Evolutionary conservation across 2,329 filamentous ascomycete genomes (phyloP).

Genomic region (Neonectria hederae): DNA sequence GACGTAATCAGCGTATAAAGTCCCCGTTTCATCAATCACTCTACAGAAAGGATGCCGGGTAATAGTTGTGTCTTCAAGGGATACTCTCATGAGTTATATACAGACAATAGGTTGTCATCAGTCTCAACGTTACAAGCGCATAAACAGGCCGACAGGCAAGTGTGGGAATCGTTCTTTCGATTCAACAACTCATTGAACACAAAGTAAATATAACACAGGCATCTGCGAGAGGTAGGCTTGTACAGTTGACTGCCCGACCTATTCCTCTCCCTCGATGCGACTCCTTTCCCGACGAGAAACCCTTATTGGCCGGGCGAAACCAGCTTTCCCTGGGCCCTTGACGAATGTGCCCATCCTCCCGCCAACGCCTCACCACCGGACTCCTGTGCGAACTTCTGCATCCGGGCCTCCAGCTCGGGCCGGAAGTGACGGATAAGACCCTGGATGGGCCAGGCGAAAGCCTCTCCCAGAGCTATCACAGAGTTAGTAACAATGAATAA

Average conservation of each 20-base stretch:
- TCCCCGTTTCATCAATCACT: not conserved
- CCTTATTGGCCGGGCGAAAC: slow-evolving; percentile 88
- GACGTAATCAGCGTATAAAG: not conserved
- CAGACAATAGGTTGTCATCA: not conserved
- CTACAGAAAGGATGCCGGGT: not conserved
- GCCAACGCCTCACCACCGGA: slow-evolving; percentile 79
- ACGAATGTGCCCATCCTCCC: slow-evolving; percentile 85
- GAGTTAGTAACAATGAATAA: slow-evolving; percentile 43
- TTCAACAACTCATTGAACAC: slow-evolving; percentile 34
- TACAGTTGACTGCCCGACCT: slow-evolving; percentile 39
- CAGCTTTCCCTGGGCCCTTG: slow-evolving; percentile 80
- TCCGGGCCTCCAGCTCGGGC: slow-evolving; percentile 91
- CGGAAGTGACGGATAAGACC: slow-evolving; percentile 98
- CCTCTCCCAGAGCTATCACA: slow-evolving; percentile 82
- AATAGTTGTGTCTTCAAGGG: not conserved
- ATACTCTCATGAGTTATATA: too few species aligned
- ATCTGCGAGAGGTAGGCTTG: slow-evolving; percentile 42
- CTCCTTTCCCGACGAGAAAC: slow-evolving; percentile 27
- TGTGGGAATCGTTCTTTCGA: not conserved
- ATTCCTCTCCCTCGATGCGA: slow-evolving; percentile 25
- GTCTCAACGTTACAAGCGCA: not conserved
- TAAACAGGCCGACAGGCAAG: not conserved
- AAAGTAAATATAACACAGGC: slow-evolving; percentile 44
- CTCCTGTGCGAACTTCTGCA: slow-evolving; percentile 80
- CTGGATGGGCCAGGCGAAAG: slow-evolving; percentile 98